Evolutionary conservation across 2,329 filamentous ascomycete genomes (phyloP), one percentile per base, ranked within the genome.

Genomic region (Neofusicoccum laricinum): DNA sequence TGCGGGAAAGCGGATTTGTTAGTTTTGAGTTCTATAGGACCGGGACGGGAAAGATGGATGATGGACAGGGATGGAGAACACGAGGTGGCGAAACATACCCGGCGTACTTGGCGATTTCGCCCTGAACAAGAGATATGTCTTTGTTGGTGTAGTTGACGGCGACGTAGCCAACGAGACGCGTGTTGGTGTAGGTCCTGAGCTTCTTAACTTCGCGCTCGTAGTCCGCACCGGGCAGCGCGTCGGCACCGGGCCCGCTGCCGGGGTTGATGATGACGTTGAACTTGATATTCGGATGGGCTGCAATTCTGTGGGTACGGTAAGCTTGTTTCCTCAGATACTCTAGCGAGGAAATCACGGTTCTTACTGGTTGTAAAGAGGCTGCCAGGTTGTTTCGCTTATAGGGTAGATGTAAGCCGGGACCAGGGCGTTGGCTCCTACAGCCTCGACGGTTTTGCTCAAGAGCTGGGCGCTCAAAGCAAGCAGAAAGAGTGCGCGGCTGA

Each of bases 101-200:
- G n/a, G 55, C 55, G 55, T 59, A 59, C 30, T 38, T 34, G 40
- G 55, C 41, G 30, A 59, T 34, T 6, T 59, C 25, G 14, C 30
- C 21, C 6, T 89, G 86, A 19, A 89, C 79, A 15, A 88, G 79
- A 51, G 81, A 83, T 64, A 83, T 83, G 12, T 88, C 82, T 36
- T 88, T 65, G 0, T 85, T 80, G 66, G 82, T 82, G 69, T 88
- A 84, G 32, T 80, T 71, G 0, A 77, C 68, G 19, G 78, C 79
- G 15, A 88, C 78, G 0, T 79, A 72, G 17, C 88, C 80, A 12
- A 85, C 84, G 0, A 81, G 68, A 0, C 78, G 79, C 12, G 81
- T 81, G 51, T 82, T 79, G 70, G 88, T 79, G 69, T 81, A 75
- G 15, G 79, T 85, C 69, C 84, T 81, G 67, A 88, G 83, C 12